Conservation (phyloP, 306 rosid genomes). For the Cucurbita pepo region DNA sequence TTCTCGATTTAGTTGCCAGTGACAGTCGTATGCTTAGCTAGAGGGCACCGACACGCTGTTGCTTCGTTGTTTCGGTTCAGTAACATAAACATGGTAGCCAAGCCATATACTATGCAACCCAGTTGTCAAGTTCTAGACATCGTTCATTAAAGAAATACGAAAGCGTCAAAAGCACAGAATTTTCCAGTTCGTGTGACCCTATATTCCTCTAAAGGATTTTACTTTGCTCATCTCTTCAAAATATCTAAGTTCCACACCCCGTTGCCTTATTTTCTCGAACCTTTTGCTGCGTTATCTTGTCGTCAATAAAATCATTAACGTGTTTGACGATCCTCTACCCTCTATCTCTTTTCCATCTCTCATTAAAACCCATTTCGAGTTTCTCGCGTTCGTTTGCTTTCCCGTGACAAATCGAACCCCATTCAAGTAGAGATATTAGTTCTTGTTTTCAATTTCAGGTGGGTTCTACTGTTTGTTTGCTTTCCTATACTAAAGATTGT, state of each 20-base stretch:
- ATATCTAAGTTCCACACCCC: neutral
- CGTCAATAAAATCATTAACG: neutral
- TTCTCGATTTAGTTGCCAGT: neutral
- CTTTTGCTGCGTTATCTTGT: neutral
- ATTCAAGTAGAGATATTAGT: neutral
- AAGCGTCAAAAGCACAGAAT: neutral
- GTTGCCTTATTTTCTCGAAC: neutral
- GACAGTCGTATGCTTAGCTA: no score
- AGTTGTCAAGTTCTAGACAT: neutral
- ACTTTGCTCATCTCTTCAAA: neutral
- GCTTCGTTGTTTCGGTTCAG: neutral
- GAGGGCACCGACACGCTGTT: neutral
- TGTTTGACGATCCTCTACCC: neutral
- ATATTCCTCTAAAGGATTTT: no score
- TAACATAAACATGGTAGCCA: neutral
- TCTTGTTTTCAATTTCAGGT: neutral
- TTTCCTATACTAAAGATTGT: neutral
- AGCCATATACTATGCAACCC: neutral
- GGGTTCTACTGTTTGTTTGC: neutral
- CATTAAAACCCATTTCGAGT: neutral
- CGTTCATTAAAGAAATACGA: neutral
- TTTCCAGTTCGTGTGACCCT: neutral
- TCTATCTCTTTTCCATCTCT: neutral
- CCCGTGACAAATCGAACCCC: neutral
- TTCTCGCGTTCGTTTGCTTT: neutral